A percentile compares a stretch with the other conserved stretches of the same genome.
phyloP scores from a whole-genome alignment of 495 filamentous ascomycete species.

The Aspergillus biplanus region DNA sequence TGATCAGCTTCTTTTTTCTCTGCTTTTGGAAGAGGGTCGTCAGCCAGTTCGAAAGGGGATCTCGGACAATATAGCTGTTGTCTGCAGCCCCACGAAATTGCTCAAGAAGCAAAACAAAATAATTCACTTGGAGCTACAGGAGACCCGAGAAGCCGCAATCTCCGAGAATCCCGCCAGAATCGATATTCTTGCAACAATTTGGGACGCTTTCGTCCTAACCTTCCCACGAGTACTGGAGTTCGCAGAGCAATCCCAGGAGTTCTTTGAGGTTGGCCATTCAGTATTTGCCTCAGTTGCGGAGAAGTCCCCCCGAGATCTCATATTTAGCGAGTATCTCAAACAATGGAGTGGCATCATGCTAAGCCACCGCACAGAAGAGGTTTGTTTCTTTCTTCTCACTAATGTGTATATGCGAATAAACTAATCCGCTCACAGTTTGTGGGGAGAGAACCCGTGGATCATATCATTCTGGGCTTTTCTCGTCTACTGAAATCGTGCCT shows the following conservation, averaged over 20 bases:
- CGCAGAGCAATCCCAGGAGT: slow-evolving; percentile 54
- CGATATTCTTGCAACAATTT: slow-evolving; percentile 53
- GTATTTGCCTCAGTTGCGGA: slow-evolving; percentile 61
- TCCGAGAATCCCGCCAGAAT: slow-evolving; percentile 34
- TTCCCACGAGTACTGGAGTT: slow-evolving; percentile 50
- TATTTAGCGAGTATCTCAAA: slow-evolving; percentile 53
- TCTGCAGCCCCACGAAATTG: slow-evolving; percentile 34
- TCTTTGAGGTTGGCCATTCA: slow-evolving; percentile 55
- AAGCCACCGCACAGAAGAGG: slow-evolving; percentile 55
- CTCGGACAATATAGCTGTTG: slow-evolving; percentile 40
- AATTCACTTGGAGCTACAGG: slow-evolving; percentile 7
- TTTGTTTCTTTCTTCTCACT: slow-evolving; percentile 21
- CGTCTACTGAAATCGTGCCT: slow-evolving; percentile 53
- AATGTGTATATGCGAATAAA: slow-evolving; percentile 5
- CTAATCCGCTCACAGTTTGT: slow-evolving; percentile 42
- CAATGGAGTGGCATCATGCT: slow-evolving; percentile 60
- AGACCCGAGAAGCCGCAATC: slow-evolving; percentile 15
- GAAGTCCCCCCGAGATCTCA: slow-evolving; percentile 49
- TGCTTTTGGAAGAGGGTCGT: slow-evolving; percentile 41
- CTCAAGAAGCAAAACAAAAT: slow-evolving; percentile 30
- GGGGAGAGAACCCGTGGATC: slow-evolving; percentile 53
- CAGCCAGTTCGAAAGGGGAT: slow-evolving; percentile 41
- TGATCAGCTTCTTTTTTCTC: slow-evolving; percentile 38
- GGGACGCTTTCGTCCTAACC: slow-evolving; percentile 53
- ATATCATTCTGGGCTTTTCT: slow-evolving; percentile 51